phyloP scores from a whole-genome alignment of 2,329 filamentous ascomycete genomes.

The Drechslerella coelobrocha region DNA sequence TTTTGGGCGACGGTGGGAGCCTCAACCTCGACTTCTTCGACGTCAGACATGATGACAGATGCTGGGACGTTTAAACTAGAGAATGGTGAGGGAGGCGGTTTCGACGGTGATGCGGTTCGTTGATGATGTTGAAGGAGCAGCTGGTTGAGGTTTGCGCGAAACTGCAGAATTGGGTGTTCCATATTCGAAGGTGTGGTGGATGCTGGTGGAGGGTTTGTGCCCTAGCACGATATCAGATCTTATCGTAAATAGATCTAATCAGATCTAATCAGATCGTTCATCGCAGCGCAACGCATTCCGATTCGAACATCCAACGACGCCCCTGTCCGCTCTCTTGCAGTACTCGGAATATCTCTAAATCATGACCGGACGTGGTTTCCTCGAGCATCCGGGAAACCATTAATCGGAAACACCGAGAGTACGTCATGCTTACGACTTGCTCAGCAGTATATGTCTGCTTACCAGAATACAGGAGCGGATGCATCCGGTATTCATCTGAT shows the following conservation, averaged over 20 bases:
- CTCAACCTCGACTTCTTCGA: constrained; percentile 94
- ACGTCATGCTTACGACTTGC: too few species aligned
- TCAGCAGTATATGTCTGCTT: too few species aligned
- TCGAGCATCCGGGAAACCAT: too few species aligned
- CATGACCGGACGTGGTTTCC: too few species aligned
- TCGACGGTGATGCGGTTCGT: constrained; percentile 13
- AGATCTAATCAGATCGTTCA: not conserved
- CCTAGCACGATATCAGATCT: constrained; percentile 9
- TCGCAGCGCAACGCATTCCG: not conserved
- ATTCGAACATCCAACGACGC: not conserved
- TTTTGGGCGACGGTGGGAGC: constrained; percentile 77
- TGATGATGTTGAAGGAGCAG: constrained; percentile 11
- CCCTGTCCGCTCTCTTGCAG: too few species aligned
- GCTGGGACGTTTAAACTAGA: constrained; percentile 49
- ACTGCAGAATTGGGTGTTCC: not conserved
- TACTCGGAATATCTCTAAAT: too few species aligned
- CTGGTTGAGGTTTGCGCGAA: not conserved
- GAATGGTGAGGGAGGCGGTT: constrained; percentile 2
- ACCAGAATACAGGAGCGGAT: too few species aligned
- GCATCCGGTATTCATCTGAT: too few species aligned
- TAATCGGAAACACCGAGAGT: constrained; percentile 2
- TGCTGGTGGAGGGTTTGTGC: constrained; percentile 24
- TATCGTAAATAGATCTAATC: constrained; percentile 18
- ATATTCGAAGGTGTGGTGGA: not conserved
- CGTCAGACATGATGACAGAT: constrained; percentile 82